phyloP scores from a whole-genome alignment of 805 yeast genomes.

The Starmerella tilneyi region DNA sequence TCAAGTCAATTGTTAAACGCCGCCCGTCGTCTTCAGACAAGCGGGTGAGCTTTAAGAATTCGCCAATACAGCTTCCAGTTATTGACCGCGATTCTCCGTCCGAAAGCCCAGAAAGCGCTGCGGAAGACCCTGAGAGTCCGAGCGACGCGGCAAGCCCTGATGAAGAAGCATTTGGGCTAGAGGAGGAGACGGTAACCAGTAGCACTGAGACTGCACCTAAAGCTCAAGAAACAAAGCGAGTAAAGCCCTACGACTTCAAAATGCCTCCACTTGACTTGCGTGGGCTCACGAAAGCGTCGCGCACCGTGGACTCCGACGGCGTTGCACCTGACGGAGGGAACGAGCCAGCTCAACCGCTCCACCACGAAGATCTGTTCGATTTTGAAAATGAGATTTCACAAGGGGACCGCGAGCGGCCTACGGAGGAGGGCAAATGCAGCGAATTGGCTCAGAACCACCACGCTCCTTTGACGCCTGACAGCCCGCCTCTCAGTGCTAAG shows the following conservation, averaged over 20 bases:
- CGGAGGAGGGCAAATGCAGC: neutral
- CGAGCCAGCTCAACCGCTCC: neutral
- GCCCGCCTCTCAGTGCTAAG: too few relatives aligned
- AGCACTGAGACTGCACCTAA: too few relatives aligned
- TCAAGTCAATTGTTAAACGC: conserved; percentile 24
- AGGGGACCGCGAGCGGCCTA: neutral
- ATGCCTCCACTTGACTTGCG: conserved; percentile 4
- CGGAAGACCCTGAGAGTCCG: conserved; percentile 1
- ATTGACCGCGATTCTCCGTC: neutral
- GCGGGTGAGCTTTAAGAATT: conserved; percentile 23
- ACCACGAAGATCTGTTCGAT: conserved; percentile 10
- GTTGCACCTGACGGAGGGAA: neutral
- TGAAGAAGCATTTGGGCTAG: neutral
- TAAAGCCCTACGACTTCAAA: neutral
- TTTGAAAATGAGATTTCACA: conserved; percentile 17
- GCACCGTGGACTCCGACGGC: too few relatives aligned
- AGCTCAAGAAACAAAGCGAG: too few relatives aligned
- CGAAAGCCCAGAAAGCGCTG: conserved; percentile 2
- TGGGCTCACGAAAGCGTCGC: neutral
- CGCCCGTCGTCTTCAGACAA: conserved; percentile 22
- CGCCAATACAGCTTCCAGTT: conserved; percentile 18
- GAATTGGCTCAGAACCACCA: conserved; percentile 2
- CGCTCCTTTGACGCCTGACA: neutral
- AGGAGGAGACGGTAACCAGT: neutral
- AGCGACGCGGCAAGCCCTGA: neutral